Base-by-base conservation (phyloP, 2,329 filamentous ascomycete genomes). In the Pseudofabraea citricarpa region DNA sequence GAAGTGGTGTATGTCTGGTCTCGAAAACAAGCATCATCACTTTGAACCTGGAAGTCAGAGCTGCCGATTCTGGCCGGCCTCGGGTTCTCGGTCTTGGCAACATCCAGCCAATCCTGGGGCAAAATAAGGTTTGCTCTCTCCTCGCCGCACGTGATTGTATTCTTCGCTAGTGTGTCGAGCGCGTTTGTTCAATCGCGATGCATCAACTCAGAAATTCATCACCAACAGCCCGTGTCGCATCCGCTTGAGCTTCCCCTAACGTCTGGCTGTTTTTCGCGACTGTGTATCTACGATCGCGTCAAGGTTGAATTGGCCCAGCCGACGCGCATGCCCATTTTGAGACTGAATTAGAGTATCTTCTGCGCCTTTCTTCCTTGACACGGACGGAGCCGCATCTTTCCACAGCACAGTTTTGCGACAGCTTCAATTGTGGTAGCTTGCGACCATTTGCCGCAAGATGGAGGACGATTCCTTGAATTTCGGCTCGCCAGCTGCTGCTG, bases 391-490 rank as follows among this genome's bases (percentile, higher is more conserved):
- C n/a, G n/a, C 16, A 3, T 20, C 20, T 20, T 13, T 18, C 18
- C 15, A 6, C 33, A 16, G 35, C n/a, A 1, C 38, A 31, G 22
- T 41, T 54, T 57, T 60, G 57, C 59, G 58, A 57, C 56, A 57
- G 56, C 31, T 45, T 46, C 46, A 41, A 53, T 54, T 56, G 50
- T 41, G 46, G 35, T 26, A 46, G 20, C 39, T 36, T 19, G 41
- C 45, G 22, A 44, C 16, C 20, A 20, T 22, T 47, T 49, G n/a
- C 16, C 27, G 9, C 40, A 67, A 60, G 42, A 83, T 83, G 79
- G 79, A 83, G 49, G 77, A 77, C 50, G 68, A 71, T 52, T 69
- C 73, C 49, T 64, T 71, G 56, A 75, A 66, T 53, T 80, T 77
- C 56, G 78, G 71, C 62, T 81, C 77, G 50, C 73, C 78, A 38